phyloP scores from a whole-genome alignment of 2,329 filamentous ascomycete species.

The Microsporum audouinii region DNA sequence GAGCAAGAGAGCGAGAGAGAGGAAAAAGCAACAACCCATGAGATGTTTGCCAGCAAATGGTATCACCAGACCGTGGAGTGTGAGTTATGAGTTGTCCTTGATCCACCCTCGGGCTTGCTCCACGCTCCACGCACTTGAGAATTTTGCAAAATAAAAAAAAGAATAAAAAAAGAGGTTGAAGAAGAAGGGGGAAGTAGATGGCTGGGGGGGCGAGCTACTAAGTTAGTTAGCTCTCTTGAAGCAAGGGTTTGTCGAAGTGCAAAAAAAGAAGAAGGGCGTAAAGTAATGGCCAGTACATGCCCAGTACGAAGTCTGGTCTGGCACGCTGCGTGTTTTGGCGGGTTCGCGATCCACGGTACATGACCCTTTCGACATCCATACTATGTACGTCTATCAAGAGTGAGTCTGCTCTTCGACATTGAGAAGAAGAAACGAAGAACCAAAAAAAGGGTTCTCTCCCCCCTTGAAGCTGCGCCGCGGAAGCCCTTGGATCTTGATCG shows the following conservation, averaged over 20 bases:
- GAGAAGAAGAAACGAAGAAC: neutral
- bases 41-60: constrained; percentile 2
- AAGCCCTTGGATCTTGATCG: neutral
- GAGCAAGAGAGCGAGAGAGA: neutral
- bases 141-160: neutral
- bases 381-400: neutral
- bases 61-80: neutral
- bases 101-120: constrained; percentile 1
- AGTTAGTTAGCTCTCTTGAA: neutral
- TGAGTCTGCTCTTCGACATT: no score
- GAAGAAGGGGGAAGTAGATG: neutral
- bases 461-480: neutral
- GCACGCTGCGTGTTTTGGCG: neutral
- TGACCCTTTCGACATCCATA: neutral
- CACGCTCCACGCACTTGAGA: neutral
- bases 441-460: neutral
- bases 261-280: neutral
- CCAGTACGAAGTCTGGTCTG: neutral
- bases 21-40: neutral
- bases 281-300: neutral
- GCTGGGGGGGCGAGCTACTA: neutral
- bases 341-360: neutral
- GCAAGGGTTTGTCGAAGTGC: neutral
- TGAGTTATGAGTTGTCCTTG: constrained; percentile 1
- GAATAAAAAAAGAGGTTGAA: neutral